Evolutionary conservation across 2,329 filamentous ascomycete species (phyloP).

Genomic region (Paracorniculantispora psalliotae): DNA sequence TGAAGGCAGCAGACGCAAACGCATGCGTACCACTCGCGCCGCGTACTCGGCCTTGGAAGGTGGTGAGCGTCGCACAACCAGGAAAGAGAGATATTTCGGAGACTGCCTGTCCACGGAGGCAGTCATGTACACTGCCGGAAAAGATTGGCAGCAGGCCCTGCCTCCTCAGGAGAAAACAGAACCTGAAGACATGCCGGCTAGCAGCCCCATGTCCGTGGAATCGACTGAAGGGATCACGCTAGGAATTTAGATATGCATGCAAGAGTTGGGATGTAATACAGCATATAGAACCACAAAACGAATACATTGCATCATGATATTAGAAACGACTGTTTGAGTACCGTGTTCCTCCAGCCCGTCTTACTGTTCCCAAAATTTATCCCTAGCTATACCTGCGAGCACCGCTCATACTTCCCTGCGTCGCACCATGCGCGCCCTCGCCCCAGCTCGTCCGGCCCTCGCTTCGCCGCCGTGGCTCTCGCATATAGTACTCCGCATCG

Average conservation of each 20-base stretch:
- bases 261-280: not conserved
- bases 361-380: not conserved
- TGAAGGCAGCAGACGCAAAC: conserved; percentile 47
- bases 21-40: conserved; percentile 65
- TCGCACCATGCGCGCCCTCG: not conserved
- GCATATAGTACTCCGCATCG: not conserved
- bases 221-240: not conserved
- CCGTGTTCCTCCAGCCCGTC: conserved; percentile 1
- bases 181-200: not conserved
- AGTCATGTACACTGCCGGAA: conserved; percentile 61
- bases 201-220: conserved; percentile 5
- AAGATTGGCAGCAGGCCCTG: conserved; percentile 31
- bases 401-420: not conserved
- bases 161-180: not conserved
- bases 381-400: not conserved
- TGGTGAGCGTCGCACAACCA: conserved; percentile 59
- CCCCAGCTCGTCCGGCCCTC: not conserved
- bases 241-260: not conserved
- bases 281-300: not conserved
- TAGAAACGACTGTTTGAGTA: not conserved
- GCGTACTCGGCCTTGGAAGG: conserved; percentile 75
- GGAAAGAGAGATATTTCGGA: conserved; percentile 69
- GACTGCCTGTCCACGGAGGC: conserved; percentile 52
- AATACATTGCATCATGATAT: not conserved
- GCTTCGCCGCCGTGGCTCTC: not conserved